These are phyloP conservation scores for Coprinopsis cinerea DNA, from an alignment of 768 basidiomycete species.

Conservation along the genomic window DNA sequence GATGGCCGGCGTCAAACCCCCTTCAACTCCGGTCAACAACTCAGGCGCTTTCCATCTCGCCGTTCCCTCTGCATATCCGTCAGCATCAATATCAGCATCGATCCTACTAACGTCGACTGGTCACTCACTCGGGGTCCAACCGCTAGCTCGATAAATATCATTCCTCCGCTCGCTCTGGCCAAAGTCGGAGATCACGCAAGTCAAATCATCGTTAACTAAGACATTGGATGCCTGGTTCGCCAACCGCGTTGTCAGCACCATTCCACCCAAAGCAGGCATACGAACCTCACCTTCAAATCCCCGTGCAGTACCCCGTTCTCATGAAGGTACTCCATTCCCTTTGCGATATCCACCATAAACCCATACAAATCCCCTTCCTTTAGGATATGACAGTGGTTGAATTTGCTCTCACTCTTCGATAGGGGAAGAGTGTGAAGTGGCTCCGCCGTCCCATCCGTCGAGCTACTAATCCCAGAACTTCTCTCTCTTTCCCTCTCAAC, in stretches of 20 bases:
- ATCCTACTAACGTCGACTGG: constrained; percentile 24
- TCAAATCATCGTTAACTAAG: constrained; percentile 60
- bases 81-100: neutral
- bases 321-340: constrained; percentile 82
- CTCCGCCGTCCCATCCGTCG: no score
- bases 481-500: neutral
- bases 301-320: constrained; percentile 65
- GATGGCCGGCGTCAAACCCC: constrained; percentile 42
- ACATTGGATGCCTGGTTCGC: constrained; percentile 60
- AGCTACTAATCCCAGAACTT: neutral
- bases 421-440: constrained; percentile 9
- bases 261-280: neutral
- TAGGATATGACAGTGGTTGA: constrained; percentile 11
- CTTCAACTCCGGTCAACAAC: constrained; percentile 43
- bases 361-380: constrained; percentile 43
- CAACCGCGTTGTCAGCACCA: neutral
- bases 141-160: constrained; percentile 62
- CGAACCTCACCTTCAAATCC: constrained; percentile 78
- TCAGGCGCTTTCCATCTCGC: constrained; percentile 72
- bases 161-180: constrained; percentile 78
- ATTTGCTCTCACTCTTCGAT: constrained; percentile 10
- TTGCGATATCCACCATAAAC: constrained; percentile 73
- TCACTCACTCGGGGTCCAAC: constrained; percentile 27
- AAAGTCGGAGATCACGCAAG: constrained; percentile 77
- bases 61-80: constrained; percentile 44